Conservation (phyloP, 257 asterid genomes). For the Vinca minor region DNA sequence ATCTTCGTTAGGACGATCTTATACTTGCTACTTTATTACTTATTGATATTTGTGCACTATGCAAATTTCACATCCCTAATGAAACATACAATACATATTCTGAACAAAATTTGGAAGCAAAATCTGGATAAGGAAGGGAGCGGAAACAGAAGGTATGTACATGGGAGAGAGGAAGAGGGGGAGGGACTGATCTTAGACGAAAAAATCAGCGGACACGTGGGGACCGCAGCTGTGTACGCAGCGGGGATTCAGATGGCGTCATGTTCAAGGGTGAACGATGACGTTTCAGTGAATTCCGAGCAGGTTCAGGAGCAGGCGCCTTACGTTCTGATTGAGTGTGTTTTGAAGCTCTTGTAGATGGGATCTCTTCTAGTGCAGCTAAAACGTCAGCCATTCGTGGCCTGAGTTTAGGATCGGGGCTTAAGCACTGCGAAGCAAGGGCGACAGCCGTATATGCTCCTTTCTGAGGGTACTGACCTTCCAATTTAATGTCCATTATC, state of each 20-base stretch:
- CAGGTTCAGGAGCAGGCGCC: constrained; percentile 19
- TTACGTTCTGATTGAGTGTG: constrained; percentile 20
- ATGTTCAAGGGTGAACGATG: constrained; percentile 36
- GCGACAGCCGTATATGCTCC: constrained; percentile 56
- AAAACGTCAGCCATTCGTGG: constrained; percentile 64
- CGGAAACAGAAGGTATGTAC: constrained; percentile 17
- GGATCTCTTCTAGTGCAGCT: constrained; percentile 53
- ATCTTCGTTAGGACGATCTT: too few species aligned
- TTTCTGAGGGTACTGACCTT: constrained; percentile 77
- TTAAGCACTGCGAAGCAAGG: constrained; percentile 54
- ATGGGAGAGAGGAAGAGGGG: background rate
- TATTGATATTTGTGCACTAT: too few species aligned
- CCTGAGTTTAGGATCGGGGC: constrained; percentile 50
- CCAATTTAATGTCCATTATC: constrained; percentile 68
- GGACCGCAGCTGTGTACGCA: constrained; percentile 40
- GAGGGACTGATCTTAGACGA: too few species aligned
- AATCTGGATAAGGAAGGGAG: background rate
- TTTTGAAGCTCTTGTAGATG: constrained; percentile 34
- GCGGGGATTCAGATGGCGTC: constrained; percentile 49
- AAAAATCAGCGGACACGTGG: constrained; percentile 29
- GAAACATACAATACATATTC: constrained; percentile 8
- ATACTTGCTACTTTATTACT: too few species aligned
- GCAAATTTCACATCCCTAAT: too few species aligned
- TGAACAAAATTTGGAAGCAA: constrained; percentile 14
- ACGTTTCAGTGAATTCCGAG: constrained; percentile 20